phyloP scores from a whole-genome alignment of 768 basidiomycete species.

The Podaxis pistillaris region DNA sequence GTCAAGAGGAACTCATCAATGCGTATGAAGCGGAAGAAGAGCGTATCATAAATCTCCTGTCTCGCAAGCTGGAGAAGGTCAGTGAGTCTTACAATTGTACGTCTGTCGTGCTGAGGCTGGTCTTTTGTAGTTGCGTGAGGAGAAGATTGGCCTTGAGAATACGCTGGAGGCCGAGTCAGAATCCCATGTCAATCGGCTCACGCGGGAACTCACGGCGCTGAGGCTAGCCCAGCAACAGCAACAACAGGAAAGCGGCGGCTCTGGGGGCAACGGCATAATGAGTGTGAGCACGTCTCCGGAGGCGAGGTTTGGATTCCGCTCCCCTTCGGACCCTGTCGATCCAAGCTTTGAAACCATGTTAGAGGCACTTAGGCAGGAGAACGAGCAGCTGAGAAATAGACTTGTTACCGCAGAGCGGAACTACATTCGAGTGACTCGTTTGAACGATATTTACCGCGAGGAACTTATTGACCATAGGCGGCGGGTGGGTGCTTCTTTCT shows the following conservation, averaged over 20 bases:
- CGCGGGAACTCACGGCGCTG: conserved; percentile 66
- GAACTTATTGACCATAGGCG: conserved; percentile 77
- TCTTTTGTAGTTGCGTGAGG: conserved; percentile 63
- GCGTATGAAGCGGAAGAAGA: conserved; percentile 91
- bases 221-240: conserved; percentile 56
- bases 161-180: conserved; percentile 84
- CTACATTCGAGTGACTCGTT: conserved; percentile 66
- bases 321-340: conserved; percentile 27
- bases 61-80: conserved; percentile 83
- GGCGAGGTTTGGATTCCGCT: conserved; percentile 27
- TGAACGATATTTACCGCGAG: conserved; percentile 84
- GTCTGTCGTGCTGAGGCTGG: neutral
- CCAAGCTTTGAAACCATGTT: conserved; percentile 60
- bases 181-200: conserved; percentile 75
- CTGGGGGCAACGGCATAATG: conserved; percentile 13
- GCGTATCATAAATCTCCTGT: conserved; percentile 80
- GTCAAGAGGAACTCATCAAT: conserved; percentile 77
- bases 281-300: conserved; percentile 33
- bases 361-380: conserved; percentile 76
- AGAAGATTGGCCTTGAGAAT: conserved; percentile 84
- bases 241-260: conserved; percentile 23
- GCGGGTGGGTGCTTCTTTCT: conserved; percentile 50
- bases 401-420: conserved; percentile 76
- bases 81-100: conserved; percentile 18
- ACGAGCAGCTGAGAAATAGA: conserved; percentile 66